Evolutionary conservation across 176 grass and related monocot genomes (phyloP).

Genomic region (Cenchrus americanus): DNA sequence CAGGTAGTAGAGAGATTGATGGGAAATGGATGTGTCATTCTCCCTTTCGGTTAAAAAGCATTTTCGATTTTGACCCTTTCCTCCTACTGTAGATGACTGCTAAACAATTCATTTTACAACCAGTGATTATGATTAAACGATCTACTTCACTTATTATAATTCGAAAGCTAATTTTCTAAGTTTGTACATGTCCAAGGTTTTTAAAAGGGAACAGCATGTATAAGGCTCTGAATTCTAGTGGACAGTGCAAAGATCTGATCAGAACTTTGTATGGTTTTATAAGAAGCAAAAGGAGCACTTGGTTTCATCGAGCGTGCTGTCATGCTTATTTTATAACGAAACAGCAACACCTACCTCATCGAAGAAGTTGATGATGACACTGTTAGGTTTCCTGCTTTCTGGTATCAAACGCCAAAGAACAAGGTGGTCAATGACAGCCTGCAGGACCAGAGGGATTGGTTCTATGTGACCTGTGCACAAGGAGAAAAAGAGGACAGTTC

Average conservation of each 20-base stretch:
- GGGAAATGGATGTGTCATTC: neutral
- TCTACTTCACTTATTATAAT: neutral
- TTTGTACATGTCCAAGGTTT: neutral
- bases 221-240: neutral
- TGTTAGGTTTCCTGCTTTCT: slow-evolving; percentile 91
- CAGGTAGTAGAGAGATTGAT: neutral
- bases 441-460: slow-evolving; percentile 77
- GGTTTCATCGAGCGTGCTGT: slow-evolving; percentile 20
- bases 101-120: neutral
- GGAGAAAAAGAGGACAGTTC: slow-evolving; percentile 26
- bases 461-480: slow-evolving; percentile 84
- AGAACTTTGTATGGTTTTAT: slow-evolving; percentile 4
- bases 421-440: slow-evolving; percentile 93
- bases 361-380: slow-evolving; percentile 98
- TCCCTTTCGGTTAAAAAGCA: neutral
- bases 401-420: slow-evolving; percentile 98
- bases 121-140: neutral
- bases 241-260: neutral
- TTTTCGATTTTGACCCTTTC: neutral
- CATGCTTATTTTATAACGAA: slow-evolving; percentile 36
- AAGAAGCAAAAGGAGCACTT: slow-evolving; percentile 38
- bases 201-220: neutral
- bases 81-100: neutral
- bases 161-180: neutral
- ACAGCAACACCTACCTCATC: slow-evolving; percentile 74